A percentile compares a stretch with the other conserved stretches of the same genome.
Evolutionary conservation across 2,329 filamentous ascomycete genomes (phyloP).

Genomic region (Talaromyces piceae): DNA sequence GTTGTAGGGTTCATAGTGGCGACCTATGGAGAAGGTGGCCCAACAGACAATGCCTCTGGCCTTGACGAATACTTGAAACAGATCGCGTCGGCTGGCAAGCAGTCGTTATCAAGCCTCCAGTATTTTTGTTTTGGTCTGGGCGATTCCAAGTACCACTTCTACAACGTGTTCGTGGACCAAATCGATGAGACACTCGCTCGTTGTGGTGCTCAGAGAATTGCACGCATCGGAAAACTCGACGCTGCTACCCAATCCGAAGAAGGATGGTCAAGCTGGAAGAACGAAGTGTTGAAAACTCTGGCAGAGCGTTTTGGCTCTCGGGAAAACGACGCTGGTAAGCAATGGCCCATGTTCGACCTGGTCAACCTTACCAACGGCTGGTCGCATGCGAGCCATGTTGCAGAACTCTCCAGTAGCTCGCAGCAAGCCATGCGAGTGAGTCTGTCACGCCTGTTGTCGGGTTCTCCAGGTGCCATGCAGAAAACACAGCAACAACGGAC

Average conservation of each 20-base stretch:
- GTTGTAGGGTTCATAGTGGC: conserved; percentile 25
- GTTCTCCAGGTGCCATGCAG: background rate
- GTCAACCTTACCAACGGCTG: too few relatives aligned
- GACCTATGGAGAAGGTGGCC: conserved; percentile 38
- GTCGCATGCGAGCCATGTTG: too few relatives aligned
- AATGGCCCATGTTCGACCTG: too few relatives aligned
- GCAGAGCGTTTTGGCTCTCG: too few relatives aligned
- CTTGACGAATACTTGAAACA: conserved; percentile 20
- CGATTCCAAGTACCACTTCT: conserved; percentile 34
- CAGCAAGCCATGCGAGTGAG: too few relatives aligned
- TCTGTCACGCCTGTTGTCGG: too few relatives aligned
- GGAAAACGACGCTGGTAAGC: too few relatives aligned
- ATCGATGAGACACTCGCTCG: conserved; percentile 16
- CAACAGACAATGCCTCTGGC: conserved; percentile 29
- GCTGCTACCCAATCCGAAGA: background rate
- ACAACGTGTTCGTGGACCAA: conserved; percentile 29
- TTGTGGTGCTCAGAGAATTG: background rate
- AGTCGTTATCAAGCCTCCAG: background rate
- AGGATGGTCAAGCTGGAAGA: background rate
- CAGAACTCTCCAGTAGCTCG: too few relatives aligned
- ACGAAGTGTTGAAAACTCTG: background rate
- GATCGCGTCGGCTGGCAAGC: conserved; percentile 10
- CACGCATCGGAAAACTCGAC: background rate
- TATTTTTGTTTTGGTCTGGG: conserved; percentile 35
- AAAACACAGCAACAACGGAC: background rate